Evolutionary conservation across 164 flowering plant genomes (phyloP).

Genomic region (Tetracentron sinense): DNA sequence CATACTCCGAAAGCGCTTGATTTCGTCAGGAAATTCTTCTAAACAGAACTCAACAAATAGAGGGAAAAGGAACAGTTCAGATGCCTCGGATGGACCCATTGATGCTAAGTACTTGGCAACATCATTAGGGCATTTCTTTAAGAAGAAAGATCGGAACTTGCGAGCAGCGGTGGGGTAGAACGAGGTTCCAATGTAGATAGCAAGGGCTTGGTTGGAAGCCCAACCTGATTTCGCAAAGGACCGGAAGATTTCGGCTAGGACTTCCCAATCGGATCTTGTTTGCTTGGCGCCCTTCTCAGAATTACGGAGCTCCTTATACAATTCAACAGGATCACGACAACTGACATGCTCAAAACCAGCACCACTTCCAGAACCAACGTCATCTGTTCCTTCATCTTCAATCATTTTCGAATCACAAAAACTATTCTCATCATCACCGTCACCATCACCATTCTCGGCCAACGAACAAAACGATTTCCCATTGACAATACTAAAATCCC

Average conservation of each 20-base stretch:
- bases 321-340: slow-evolving; percentile 51
- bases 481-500: neutral
- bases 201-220: slow-evolving; percentile 84
- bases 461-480: slow-evolving; percentile 27
- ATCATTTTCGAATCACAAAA: slow-evolving; percentile 1
- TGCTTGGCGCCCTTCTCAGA: slow-evolving; percentile 25
- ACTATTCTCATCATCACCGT: neutral
- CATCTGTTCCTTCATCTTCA: slow-evolving; percentile 10
- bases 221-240: slow-evolving; percentile 59
- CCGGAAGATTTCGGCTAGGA: slow-evolving; percentile 40
- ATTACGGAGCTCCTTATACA: slow-evolving; percentile 46
- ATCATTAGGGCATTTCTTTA: slow-evolving; percentile 42
- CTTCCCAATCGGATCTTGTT: slow-evolving; percentile 39
- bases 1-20: slow-evolving; percentile 39
- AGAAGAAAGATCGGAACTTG: slow-evolving; percentile 55
- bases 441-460: slow-evolving; percentile 8
- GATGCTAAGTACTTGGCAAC: slow-evolving; percentile 43
- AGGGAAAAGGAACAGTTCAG: slow-evolving; percentile 70
- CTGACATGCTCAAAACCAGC: slow-evolving; percentile 22
- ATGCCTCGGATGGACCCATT: slow-evolving; percentile 51
- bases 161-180: slow-evolving; percentile 70
- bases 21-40: no score
- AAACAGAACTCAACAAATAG: slow-evolving; percentile 80
- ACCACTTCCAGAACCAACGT: slow-evolving; percentile 1
- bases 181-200: slow-evolving; percentile 65